Evolutionary conservation across 1,284 basidiomycete genomes (phyloP), one percentile per base, ranked within the genome.

Genomic region (Cryptococcus wingfieldii): DNA sequence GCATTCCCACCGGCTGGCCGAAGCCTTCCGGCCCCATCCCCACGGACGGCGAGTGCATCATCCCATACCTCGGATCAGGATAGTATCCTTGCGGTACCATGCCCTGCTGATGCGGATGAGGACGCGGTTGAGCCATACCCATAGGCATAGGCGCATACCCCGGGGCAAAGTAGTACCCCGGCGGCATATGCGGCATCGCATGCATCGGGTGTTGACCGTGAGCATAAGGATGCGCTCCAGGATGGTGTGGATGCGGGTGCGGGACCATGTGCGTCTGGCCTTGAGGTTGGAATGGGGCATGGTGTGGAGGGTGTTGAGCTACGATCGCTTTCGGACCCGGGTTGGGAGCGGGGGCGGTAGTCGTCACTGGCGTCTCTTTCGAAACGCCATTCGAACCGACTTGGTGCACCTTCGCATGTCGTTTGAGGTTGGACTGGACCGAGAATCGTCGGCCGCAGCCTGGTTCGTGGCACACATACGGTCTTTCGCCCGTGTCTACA

Each of bases 381-480:
- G 54, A 25, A 13, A 38, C 25, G 12, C 50, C 54, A 5, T 45
- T 46, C 53, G 53, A 41, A 25, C 64, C 59, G 3, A 68, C 43
- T 51, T 71, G 69, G 55, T 76, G 74, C 12, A 74, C 71, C 53
- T 74, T 74, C 27, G 72, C 69, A 52, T 76, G 74, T 23, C 74
- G 62, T 54, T 74, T 74, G 27, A 76, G 59, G 55, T 76, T 76
- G n/a, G 71, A 73, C 53, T 76, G 74, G 0, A 76, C 74, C 2
- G 74, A 76, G 60, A 76, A 76, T 12, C 69, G 51, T 10, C 74
- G 61, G 14, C 72, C 58, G 49, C 74, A 74, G 0, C 65, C 58
- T 1, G 72, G 70, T 44, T 72, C 74, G 27, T 63, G 56, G 53
- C 74, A 76, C 14, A 71, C 61, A 55, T 66, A 76, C 16, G 74